A percentile compares a stretch with the other conserved stretches of the same genome.
Conservation (phyloP, 805 yeast species). For the Pichia paraexigua region DNA sequence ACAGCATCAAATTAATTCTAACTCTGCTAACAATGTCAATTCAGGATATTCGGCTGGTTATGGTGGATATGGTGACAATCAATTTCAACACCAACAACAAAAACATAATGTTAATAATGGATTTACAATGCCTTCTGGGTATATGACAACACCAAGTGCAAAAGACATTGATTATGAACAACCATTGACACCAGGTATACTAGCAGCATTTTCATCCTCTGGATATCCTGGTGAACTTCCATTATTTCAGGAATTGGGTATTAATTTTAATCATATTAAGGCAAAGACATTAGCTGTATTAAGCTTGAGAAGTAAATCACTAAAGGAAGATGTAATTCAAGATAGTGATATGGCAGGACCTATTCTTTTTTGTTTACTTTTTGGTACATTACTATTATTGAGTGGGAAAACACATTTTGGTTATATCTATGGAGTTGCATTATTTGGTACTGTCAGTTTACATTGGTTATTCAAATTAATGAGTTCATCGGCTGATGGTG, state of each 20-base stretch:
- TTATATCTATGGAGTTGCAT: constrained; percentile 91
- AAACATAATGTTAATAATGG: neutral
- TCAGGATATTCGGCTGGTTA: constrained; percentile 5
- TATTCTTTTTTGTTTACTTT: constrained; percentile 73
- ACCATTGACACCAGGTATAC: constrained; percentile 43
- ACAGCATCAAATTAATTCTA: constrained; percentile 14
- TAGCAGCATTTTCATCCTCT: constrained; percentile 87
- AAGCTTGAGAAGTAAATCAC: constrained; percentile 52
- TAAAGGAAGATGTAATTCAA: constrained; percentile 68
- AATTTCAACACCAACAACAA: constrained; percentile 3
- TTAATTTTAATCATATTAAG: constrained; percentile 81
- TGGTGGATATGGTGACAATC: neutral
- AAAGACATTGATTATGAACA: constrained; percentile 1
- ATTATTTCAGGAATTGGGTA: constrained; percentile 84
- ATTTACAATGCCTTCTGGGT: constrained; percentile 7
- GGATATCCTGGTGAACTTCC: constrained; percentile 97
- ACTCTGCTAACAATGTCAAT: constrained; percentile 10
- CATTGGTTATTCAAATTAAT: constrained; percentile 81
- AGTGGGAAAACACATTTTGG: constrained; percentile 97
- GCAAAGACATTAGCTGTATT: constrained; percentile 80
- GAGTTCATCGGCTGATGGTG: constrained; percentile 43
- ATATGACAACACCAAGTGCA: constrained; percentile 2
- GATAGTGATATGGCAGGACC: constrained; percentile 97
- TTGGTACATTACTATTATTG: constrained; percentile 73
- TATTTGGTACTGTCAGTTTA: constrained; percentile 79